phyloP scores from a whole-genome alignment of 1,284 basidiomycete species.

The Binderoboletus segoi region DNA sequence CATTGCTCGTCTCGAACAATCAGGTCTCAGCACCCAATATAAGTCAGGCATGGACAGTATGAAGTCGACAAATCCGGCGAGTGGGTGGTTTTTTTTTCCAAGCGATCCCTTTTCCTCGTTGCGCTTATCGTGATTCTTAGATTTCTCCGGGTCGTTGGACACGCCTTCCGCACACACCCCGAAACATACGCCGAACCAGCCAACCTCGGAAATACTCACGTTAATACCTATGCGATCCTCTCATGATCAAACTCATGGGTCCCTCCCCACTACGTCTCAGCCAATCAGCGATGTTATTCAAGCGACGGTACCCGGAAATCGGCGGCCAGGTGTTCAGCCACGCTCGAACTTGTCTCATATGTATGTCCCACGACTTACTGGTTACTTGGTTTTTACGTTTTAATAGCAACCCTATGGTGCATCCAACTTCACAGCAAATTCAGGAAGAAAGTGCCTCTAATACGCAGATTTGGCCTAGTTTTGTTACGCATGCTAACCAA shows the following conservation, averaged over 20 bases:
- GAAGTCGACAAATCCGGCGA: too few species aligned
- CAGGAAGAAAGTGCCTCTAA: constrained; percentile 17
- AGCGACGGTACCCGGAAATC: constrained; percentile 26
- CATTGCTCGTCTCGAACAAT: constrained; percentile 39
- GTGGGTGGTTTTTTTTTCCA: too few species aligned
- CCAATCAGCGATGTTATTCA: constrained; percentile 22
- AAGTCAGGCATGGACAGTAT: too few species aligned
- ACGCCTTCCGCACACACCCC: too few species aligned
- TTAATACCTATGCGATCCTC: constrained; percentile 42
- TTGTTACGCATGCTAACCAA: constrained; percentile 24
- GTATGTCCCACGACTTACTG: constrained; percentile 23
- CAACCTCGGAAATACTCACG: constrained; percentile 45
- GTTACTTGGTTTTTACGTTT: constrained; percentile 13
- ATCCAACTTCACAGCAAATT: constrained; percentile 24
- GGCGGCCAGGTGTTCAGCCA: constrained; percentile 16
- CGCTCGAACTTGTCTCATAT: constrained; percentile 27
- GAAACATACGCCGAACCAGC: constrained; percentile 41
- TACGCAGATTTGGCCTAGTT: constrained; percentile 25
- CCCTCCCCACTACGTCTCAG: constrained; percentile 45
- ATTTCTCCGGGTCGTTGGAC: too few species aligned
- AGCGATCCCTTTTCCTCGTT: too few species aligned
- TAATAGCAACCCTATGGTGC: constrained; percentile 22
- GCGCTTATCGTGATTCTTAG: too few species aligned
- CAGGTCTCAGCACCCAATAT: constrained; percentile 31
- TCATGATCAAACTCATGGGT: constrained; percentile 48